These are phyloP conservation scores for Cercospora sojina DNA, from an alignment of 2,329 filamentous ascomycete genomes.

Conservation along the genomic window DNA sequence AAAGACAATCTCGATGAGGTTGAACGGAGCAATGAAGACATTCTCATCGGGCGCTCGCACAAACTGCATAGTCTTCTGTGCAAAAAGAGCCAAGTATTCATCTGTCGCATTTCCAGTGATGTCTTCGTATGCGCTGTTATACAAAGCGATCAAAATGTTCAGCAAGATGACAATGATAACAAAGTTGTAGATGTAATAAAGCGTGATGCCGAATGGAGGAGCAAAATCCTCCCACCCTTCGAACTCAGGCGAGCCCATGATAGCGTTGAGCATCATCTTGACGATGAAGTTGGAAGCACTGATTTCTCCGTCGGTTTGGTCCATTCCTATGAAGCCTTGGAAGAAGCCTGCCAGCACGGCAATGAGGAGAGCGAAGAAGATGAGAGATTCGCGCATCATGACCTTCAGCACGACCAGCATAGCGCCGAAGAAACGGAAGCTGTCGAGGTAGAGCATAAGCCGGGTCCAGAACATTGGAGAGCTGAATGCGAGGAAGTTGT, in stretches of 20 bases:
- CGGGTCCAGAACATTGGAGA: constrained; percentile 98
- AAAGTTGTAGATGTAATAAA: constrained; percentile 98
- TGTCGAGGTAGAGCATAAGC: constrained; percentile 87
- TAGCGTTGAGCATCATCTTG: constrained; percentile 79
- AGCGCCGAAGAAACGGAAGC: constrained; percentile 90
- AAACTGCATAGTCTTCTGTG: constrained; percentile 94
- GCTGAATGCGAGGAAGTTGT: constrained; percentile 90
- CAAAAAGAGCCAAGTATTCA: constrained; percentile 90
- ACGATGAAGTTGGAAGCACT: constrained; percentile 68
- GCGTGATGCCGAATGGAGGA: constrained; percentile 86
- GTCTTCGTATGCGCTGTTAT: constrained; percentile 94
- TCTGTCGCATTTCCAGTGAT: constrained; percentile 91
- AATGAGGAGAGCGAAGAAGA: constrained; percentile 88
- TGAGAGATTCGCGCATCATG: constrained; percentile 69
- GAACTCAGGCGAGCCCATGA: constrained; percentile 92
- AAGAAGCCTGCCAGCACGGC: constrained; percentile 85
- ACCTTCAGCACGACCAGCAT: constrained; percentile 94
- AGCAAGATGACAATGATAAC: constrained; percentile 93
- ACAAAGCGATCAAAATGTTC: constrained; percentile 95
- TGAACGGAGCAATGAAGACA: constrained; percentile 94
- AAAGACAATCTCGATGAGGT: constrained; percentile 81
- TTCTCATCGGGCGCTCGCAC: constrained; percentile 97
- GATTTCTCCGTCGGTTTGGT: constrained; percentile 70
- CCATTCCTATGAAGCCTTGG: constrained; percentile 90
- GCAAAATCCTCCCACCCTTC: constrained; percentile 84